These are phyloP conservation scores for Schoenoplectus tabernaemontani DNA, from an alignment of 202 grass and related monocot genomes.

Conservation along the genomic window DNA sequence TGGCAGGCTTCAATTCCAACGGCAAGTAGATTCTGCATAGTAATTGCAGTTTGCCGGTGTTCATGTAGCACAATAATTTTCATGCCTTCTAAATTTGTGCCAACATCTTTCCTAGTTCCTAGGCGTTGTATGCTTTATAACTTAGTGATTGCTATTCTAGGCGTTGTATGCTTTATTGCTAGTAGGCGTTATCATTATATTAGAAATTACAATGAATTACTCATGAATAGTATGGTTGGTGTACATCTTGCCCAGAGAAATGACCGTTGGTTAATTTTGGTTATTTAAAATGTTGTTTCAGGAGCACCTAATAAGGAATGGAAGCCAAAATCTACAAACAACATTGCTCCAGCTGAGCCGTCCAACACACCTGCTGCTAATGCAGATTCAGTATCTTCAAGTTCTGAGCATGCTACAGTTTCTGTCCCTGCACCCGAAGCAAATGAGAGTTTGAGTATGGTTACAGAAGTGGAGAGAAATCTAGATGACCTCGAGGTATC, in stretches of 20 bases:
- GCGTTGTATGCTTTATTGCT: not conserved
- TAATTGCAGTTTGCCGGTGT: not conserved
- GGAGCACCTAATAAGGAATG: constrained; percentile 80
- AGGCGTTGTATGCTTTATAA: not conserved
- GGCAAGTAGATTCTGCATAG: not conserved
- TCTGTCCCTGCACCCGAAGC: constrained; percentile 31
- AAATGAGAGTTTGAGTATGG: constrained; percentile 17
- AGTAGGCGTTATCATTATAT: not conserved
- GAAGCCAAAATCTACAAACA: constrained; percentile 75
- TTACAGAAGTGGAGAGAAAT: constrained; percentile 35
- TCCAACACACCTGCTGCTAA: constrained; percentile 26
- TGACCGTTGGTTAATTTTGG: not conserved
- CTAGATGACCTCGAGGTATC: constrained; percentile 33
- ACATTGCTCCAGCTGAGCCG: constrained; percentile 20
- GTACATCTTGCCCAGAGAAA: not conserved
- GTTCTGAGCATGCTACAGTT: constrained; percentile 29
- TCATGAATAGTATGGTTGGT: not conserved
- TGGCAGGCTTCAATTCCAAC: too few species aligned
- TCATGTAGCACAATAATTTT: not conserved
- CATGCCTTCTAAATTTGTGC: not conserved
- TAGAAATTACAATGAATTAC: not conserved
- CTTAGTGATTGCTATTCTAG: not conserved
- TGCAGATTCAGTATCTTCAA: constrained; percentile 24
- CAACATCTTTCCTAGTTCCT: not conserved
- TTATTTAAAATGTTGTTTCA: constrained; percentile 31